A percentile compares a stretch with the other conserved stretches of the same genome.
Conservation (phyloP, 768 basidiomycete species). For the Kwoniella sp. region DNA sequence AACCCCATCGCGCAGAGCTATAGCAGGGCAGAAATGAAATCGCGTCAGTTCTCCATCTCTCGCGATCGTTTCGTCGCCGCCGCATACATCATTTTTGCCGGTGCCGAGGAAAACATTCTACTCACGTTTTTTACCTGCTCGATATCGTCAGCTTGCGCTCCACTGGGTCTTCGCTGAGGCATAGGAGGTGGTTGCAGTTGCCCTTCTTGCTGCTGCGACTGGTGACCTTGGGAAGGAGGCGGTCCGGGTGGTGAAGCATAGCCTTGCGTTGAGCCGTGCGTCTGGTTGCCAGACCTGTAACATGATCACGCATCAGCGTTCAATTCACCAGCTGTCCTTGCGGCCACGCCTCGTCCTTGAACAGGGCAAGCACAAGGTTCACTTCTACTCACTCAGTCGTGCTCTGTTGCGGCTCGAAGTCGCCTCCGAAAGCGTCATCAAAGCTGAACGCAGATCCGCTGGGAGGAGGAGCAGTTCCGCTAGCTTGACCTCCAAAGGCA, state of each 20-base stretch:
- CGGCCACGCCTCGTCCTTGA: too few species aligned
- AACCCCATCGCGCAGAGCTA: constrained; percentile 90
- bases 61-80: too few species aligned
- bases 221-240: constrained; percentile 32
- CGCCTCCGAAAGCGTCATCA: constrained; percentile 61
- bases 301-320: not conserved
- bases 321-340: too few species aligned
- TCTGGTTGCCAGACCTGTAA: constrained; percentile 42
- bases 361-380: not conserved
- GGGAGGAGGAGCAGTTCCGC: constrained; percentile 6
- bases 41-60: constrained; percentile 61
- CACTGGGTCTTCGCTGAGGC: constrained; percentile 32
- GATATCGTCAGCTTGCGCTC: constrained; percentile 52
- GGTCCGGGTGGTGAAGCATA: constrained; percentile 56
- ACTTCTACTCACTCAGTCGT: constrained; percentile 30
- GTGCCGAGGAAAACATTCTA: constrained; percentile 40
- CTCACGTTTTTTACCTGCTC: constrained; percentile 56
- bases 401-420: constrained; percentile 31
- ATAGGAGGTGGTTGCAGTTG: constrained; percentile 32
- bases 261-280: constrained; percentile 41
- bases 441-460: constrained; percentile 52
- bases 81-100: not conserved
- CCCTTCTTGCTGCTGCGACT: constrained; percentile 26
- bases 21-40: constrained; percentile 64
- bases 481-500: not conserved